These are phyloP conservation scores for Arachnomyces sp. DNA, from an alignment of 2,329 filamentous ascomycete species.

Conservation along the genomic window DNA sequence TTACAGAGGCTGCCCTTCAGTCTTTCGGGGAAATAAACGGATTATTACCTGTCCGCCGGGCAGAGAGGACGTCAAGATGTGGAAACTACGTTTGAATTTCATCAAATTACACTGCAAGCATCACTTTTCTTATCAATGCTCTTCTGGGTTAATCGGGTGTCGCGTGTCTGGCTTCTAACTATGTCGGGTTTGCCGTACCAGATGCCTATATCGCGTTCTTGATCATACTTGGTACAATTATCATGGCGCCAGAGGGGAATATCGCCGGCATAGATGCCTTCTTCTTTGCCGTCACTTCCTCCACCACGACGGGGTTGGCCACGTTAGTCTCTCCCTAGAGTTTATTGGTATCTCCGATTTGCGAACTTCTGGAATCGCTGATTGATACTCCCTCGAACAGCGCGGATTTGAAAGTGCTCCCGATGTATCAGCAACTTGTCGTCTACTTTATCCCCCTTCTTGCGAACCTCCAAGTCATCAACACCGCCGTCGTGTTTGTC, in stretches of 20 bases:
- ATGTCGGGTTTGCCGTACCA: constrained; percentile 10
- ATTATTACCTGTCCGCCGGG: no score
- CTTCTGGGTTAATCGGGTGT: background rate
- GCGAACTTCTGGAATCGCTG: background rate
- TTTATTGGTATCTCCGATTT: background rate
- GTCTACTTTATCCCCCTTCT: constrained; percentile 45
- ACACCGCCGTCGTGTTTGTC: constrained; percentile 41
- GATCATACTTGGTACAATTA: constrained; percentile 27
- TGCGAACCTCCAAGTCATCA: constrained; percentile 43
- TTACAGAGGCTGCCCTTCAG: no score
- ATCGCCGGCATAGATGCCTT: constrained; percentile 40
- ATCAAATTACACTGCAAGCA: constrained; percentile 6
- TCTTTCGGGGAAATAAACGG: no score
- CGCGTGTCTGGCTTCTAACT: no score
- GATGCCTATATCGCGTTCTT: constrained; percentile 35
- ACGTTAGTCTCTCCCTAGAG: constrained; percentile 29
- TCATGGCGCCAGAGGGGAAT: constrained; percentile 35
- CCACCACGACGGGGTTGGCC: constrained; percentile 46
- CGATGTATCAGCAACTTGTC: constrained; percentile 45
- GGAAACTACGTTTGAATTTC: constrained; percentile 4
- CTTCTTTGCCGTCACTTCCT: constrained; percentile 43
- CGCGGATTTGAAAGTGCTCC: constrained; percentile 42
- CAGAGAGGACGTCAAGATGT: background rate
- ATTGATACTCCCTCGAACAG: constrained; percentile 21
- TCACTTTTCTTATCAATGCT: background rate